These are phyloP conservation scores for Fraxinus xanthoxyloides DNA, from an alignment of 305 asterid species.

Conservation along the genomic window DNA sequence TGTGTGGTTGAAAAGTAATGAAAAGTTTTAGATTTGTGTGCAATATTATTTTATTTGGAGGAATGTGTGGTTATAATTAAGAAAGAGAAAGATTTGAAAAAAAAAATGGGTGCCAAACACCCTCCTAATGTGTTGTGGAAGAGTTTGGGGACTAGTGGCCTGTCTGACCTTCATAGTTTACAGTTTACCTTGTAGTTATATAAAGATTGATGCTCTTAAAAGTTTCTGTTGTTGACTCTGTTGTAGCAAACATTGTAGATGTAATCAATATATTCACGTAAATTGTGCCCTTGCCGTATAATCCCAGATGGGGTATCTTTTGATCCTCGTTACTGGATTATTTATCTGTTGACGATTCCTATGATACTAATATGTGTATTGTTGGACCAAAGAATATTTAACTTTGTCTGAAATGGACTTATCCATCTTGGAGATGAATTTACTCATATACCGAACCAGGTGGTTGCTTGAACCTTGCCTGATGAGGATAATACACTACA, in stretches of 20 bases:
- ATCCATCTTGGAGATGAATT: background rate
- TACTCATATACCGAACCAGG: background rate
- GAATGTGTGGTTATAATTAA: too few species aligned
- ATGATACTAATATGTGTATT: background rate
- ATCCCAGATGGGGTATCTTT: background rate
- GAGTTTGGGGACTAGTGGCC: background rate
- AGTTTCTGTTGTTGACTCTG: background rate
- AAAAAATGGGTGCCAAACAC: too few species aligned
- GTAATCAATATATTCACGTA: background rate
- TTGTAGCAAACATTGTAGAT: background rate
- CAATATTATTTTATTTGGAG: too few species aligned
- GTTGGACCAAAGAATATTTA: background rate
- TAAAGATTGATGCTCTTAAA: background rate
- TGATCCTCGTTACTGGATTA: background rate
- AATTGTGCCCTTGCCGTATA: background rate
- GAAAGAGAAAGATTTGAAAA: too few species aligned
- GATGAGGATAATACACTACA: background rate
- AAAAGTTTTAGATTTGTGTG: too few species aligned
- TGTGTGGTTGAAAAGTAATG: too few species aligned
- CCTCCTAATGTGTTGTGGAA: background rate
- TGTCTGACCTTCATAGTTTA: background rate
- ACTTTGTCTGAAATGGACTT: background rate
- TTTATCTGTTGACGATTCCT: background rate
- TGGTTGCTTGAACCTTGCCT: background rate
- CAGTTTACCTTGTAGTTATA: background rate